Conservation (phyloP, 192 early-diverging fungal genomes). For the Podila clonocystis region DNA sequence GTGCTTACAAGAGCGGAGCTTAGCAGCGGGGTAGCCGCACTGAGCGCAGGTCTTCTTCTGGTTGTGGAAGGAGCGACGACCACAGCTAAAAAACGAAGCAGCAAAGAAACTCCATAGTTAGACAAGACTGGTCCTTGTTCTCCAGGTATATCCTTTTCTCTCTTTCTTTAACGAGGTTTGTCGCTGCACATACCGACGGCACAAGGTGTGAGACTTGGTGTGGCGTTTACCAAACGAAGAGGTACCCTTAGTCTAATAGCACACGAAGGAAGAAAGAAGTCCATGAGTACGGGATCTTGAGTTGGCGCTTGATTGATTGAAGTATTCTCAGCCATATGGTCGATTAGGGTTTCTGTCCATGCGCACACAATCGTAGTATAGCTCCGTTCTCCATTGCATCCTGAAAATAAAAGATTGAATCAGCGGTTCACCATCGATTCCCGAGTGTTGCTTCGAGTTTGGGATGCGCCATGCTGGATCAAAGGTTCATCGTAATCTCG, state of each 20-base stretch:
- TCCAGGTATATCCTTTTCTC: too few species aligned
- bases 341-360: too few species aligned
- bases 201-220: slow-evolving; percentile 99
- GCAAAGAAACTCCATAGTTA: not conserved
- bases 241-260: slow-evolving; percentile 94
- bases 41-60: slow-evolving; percentile 99
- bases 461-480: too few species aligned
- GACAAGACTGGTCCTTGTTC: not conserved
- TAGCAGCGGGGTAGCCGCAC: slow-evolving; percentile 98
- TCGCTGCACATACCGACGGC: slow-evolving; percentile 71
- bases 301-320: too few species aligned
- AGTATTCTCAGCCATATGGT: too few species aligned
- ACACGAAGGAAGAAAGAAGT: not conserved
- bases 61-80: slow-evolving; percentile 97
- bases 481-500: too few species aligned
- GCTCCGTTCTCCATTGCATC: not conserved
- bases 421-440: slow-evolving; percentile 1
- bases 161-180: too few species aligned
- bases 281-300: slow-evolving; percentile 1
- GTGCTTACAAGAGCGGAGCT: slow-evolving; percentile 91
- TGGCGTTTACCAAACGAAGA: slow-evolving; percentile 99
- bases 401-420: not conserved
- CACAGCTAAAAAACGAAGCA: slow-evolving; percentile 66
- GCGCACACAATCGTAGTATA: not conserved
- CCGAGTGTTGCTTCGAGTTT: not conserved